These are phyloP conservation scores for Carex arenaria DNA, from an alignment of 202 grass and related monocot genomes.

Conservation along the genomic window DNA sequence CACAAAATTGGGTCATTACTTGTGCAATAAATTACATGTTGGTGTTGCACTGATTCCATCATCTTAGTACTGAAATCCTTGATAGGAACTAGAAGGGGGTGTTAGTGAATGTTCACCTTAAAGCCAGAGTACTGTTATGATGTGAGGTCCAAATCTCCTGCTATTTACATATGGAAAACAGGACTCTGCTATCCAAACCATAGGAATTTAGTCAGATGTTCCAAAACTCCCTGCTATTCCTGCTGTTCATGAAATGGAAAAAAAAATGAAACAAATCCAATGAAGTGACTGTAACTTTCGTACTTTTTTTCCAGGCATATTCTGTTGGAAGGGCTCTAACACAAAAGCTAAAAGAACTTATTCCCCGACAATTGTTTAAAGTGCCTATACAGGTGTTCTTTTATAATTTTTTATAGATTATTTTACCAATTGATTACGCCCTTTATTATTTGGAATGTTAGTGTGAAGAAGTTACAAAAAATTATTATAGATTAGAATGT, in stretches of 20 bases:
- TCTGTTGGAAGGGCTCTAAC: constrained; percentile 86
- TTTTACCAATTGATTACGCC: not conserved
- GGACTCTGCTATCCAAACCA: not conserved
- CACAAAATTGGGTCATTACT: not conserved
- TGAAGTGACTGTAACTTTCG: not conserved
- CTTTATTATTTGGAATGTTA: not conserved
- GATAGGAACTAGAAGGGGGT: not conserved
- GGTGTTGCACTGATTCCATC: not conserved
- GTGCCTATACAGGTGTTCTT: constrained; percentile 80
- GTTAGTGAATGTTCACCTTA: not conserved
- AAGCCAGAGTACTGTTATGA: not conserved
- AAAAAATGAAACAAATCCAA: not conserved
- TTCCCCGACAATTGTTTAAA: constrained; percentile 98
- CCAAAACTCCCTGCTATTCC: not conserved
- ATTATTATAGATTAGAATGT: not conserved
- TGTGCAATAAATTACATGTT: not conserved
- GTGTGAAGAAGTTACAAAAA: not conserved
- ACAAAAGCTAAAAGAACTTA: constrained; percentile 92
- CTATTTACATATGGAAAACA: not conserved
- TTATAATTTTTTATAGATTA: constrained; percentile 21
- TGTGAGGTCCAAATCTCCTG: not conserved
- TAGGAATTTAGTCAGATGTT: not conserved
- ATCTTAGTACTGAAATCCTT: not conserved
- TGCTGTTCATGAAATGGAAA: not conserved
- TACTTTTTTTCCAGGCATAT: constrained; percentile 73